Evolutionary conservation across 495 filamentous ascomycete species (phyloP), one percentile per base, ranked within the genome.

Genomic region (Amphirosellinia nigrospora): DNA sequence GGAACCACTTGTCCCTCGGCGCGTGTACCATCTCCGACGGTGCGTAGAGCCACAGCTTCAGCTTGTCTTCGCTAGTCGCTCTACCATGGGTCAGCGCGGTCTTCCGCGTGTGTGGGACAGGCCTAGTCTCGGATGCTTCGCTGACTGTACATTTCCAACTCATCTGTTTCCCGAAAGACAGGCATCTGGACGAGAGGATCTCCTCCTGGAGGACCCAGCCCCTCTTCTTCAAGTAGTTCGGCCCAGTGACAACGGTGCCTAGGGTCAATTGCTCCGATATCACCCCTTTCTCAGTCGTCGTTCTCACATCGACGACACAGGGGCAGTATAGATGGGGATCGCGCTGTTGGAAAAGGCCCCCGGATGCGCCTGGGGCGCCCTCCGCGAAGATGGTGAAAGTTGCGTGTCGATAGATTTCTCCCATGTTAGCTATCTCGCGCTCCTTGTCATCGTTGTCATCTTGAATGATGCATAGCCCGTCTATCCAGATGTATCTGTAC

Each of bases 171-270:
- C 73, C 71, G 1, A 72, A 75, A 0, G 64, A 64, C 13, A 77
- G 61, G 11, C 71, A 55, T 19, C 75, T 71, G 5, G 69, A 68
- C 1, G 71, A 11, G 30, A 77, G 58, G 9, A 75, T 45, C 41
- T 77, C 71, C 19, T 77, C 71, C 26, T 77, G 73, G 3, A 77
- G 60, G 30, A 73, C 30, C 75, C 75, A 77, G 36, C 75, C 73
- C 19, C 75, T 67, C 5, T 34, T 52, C 7, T 66, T 39, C 26
- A 63, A 34, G 60, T 34, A 32, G 26, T 63, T 63, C 7, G 16
- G 8, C 4, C 60, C 36, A 2, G 58, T 61, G 39, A 63, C 8
- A 7, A 63, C 11, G 1, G 60, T 46, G 26, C 41, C 60, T 38
- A 63, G 13, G 13, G 60, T 63, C 34, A 63, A 19, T 8, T 46